Base-by-base conservation (phyloP, 2,329 filamentous ascomycete genomes). In the Neonectria sp. region DNA sequence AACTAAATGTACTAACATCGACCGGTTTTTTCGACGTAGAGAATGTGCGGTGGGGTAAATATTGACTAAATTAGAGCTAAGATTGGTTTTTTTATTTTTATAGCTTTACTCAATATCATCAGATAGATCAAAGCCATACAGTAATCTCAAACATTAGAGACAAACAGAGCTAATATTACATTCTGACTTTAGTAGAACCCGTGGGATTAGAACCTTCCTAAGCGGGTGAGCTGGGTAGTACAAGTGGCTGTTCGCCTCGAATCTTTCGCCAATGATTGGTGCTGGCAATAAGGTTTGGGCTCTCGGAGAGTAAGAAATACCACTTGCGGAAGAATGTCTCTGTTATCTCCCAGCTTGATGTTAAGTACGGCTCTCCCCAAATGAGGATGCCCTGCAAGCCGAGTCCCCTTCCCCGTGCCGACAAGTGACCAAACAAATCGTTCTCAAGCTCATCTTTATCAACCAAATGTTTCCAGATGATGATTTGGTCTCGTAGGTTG, bases 291-390 rank as follows among this genome's bases (percentile, higher is more conserved):
- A 43, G 40, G 12, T n/a, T 43, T 21, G 40, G 40, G 15, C 40
- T 43, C 40, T 1, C 40, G 2, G 40, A 43, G 40, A 43, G 12
- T 43, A 43, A 43, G 3, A 43, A 43, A 43, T 43, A 17, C 40
- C 40, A 43, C 40, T 43, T 43, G 40, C 17, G 40, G 40, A 43
- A 43, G 40, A 43, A 43, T 43, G 40, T n/a, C 40, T 43, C 40
- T 5, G 40, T 43, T 5, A 43, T 43, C 40, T 43, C 40, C 40
- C 40, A 43, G 17, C 40, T 43, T 43, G 40, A 43, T 17, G 40
- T 43, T 17, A 43, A 21, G 40, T 43, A 43, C 40, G 40, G 40
- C 40, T 43, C 40, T 21, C 40, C 40, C 40, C 40, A 43, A n/a
- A 43, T n/a, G 15, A n/a, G 15, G 40, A 43, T n/a, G 17, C 40